phyloP scores from a whole-genome alignment of 768 basidiomycete species.

The Coprinopsis sp. region DNA sequence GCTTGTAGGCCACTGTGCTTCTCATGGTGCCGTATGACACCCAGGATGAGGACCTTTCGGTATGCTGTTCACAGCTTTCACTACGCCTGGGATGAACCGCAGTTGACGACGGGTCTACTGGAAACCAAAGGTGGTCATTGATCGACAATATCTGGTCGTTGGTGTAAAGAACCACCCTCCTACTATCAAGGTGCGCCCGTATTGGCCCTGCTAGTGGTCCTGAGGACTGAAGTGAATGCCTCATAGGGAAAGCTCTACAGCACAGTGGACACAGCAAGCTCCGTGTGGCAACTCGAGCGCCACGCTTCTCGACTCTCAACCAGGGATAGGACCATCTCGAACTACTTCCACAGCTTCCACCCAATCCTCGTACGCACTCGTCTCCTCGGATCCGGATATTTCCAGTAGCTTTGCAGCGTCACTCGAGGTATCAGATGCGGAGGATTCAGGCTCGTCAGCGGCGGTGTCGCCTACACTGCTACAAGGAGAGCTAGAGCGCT shows the following conservation, averaged over 20 bases:
- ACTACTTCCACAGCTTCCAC: slow-evolving; percentile 72
- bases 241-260: slow-evolving; percentile 70
- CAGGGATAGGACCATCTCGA: slow-evolving; percentile 71
- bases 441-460: slow-evolving; percentile 52
- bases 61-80: slow-evolving; percentile 26
- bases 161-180: slow-evolving; percentile 67
- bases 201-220: not conserved
- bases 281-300: slow-evolving; percentile 81
- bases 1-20: slow-evolving; percentile 64
- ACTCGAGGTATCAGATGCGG: slow-evolving; percentile 70
- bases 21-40: slow-evolving; percentile 70
- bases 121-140: slow-evolving; percentile 58
- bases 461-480: slow-evolving; percentile 58
- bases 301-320: slow-evolving; percentile 46
- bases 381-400: slow-evolving; percentile 75
- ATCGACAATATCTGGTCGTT: slow-evolving; percentile 66
- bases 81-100: slow-evolving; percentile 5
- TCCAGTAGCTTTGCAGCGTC: slow-evolving; percentile 84
- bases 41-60: slow-evolving; percentile 66
- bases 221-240: not conserved
- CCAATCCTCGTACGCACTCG: slow-evolving; percentile 74
- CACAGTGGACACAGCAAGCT: slow-evolving; percentile 57
- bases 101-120: slow-evolving; percentile 6
- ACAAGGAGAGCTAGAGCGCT: slow-evolving; percentile 6
- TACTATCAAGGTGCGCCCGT: slow-evolving; percentile 58